phyloP scores from a whole-genome alignment of 768 basidiomycete species.

The Termitomyces eurrhizus region DNA sequence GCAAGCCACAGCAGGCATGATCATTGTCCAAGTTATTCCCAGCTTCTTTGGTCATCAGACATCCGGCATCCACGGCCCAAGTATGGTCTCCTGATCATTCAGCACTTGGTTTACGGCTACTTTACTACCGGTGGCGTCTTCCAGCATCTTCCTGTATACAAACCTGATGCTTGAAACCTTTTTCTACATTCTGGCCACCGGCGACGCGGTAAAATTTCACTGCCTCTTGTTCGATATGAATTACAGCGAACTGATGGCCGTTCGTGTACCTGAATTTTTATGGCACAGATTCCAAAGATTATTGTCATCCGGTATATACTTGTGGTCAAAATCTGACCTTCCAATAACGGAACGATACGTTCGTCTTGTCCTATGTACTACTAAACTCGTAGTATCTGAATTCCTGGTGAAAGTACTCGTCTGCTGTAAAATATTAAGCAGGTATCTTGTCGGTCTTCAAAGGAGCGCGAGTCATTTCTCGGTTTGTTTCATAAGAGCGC shows the following conservation, averaged over 20 bases:
- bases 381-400: neutral
- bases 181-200: neutral
- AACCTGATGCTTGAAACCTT: neutral
- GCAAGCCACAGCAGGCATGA: neutral
- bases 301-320: neutral
- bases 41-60: slow-evolving; percentile 2
- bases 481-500: neutral
- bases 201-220: neutral
- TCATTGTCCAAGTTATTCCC: neutral
- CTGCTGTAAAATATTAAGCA: neutral
- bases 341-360: neutral
- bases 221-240: neutral
- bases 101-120: slow-evolving; percentile 5
- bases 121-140: slow-evolving; percentile 12
- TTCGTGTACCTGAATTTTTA: neutral
- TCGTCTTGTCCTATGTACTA: neutral
- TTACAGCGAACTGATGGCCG: neutral
- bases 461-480: neutral
- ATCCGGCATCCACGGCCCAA: slow-evolving; percentile 12
- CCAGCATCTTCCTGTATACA: slow-evolving; percentile 1
- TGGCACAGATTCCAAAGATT: neutral
- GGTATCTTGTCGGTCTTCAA: neutral
- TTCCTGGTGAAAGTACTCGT: neutral
- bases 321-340: neutral
- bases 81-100: neutral